These are phyloP conservation scores for Venturia pyrina DNA, from an alignment of 2,329 filamentous ascomycete genomes.

Conservation along the genomic window DNA sequence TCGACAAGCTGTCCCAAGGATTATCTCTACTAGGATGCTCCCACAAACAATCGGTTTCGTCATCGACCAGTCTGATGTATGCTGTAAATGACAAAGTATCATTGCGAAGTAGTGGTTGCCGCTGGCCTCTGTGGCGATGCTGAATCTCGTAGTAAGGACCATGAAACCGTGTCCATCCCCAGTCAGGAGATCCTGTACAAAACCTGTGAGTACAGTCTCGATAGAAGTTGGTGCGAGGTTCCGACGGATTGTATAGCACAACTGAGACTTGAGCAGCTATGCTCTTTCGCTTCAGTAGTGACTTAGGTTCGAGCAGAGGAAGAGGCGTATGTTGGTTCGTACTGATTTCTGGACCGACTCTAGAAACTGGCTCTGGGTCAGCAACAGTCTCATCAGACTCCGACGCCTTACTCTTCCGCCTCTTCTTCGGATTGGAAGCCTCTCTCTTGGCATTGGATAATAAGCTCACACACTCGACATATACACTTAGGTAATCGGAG, in stretches of 20 bases:
- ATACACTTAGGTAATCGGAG: constrained; percentile 48
- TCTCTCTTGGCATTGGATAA: constrained; percentile 11
- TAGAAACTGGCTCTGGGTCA: constrained; percentile 6
- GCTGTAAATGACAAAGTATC: constrained; percentile 53
- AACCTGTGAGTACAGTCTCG: constrained; percentile 50
- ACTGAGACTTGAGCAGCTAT: constrained; percentile 51
- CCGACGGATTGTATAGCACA: constrained; percentile 52
- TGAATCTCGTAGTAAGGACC: constrained; percentile 50
- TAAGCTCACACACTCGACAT: constrained; percentile 50
- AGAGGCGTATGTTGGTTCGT: constrained; percentile 26
- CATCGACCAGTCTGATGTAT: constrained; percentile 51
- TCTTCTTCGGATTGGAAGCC: constrained; percentile 11
- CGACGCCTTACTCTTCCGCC: constrained; percentile 10
- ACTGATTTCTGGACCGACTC: background rate
- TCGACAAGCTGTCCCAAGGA: constrained; percentile 45
- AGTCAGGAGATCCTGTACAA: constrained; percentile 47
- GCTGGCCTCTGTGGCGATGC: constrained; percentile 45
- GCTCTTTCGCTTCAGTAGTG: constrained; percentile 30
- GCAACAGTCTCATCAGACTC: constrained; percentile 1
- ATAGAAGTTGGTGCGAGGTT: constrained; percentile 48
- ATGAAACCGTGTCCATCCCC: constrained; percentile 55
- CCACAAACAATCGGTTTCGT: constrained; percentile 51
- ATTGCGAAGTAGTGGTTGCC: constrained; percentile 48
- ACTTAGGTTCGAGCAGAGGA: constrained; percentile 24
- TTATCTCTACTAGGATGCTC: constrained; percentile 47